Conservation (phyloP, 495 filamentous ascomycete species). For the Xylaria intraflava region DNA sequence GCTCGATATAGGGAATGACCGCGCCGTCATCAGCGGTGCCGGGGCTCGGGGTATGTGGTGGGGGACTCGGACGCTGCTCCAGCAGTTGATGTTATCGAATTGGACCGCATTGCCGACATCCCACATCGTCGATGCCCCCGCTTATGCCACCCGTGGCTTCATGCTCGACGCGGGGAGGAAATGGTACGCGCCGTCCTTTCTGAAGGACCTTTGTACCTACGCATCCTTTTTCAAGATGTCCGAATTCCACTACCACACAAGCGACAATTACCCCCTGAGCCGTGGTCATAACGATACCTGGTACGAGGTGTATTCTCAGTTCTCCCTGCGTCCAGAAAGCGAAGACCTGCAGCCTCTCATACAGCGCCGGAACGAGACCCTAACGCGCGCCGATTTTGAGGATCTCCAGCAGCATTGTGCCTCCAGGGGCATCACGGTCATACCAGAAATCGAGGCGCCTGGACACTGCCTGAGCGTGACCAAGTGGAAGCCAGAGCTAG, state of each 20-base stretch:
- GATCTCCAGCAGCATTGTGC: slow-evolving; percentile 49
- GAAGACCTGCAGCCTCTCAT: slow-evolving; percentile 36
- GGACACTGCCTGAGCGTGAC: slow-evolving; percentile 49
- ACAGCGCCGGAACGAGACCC: slow-evolving; percentile 43
- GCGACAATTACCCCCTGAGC: slow-evolving; percentile 51
- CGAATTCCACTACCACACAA: slow-evolving; percentile 53
- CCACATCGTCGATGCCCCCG: slow-evolving; percentile 36
- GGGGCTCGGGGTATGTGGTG: slow-evolving; percentile 50
- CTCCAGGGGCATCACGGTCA: slow-evolving; percentile 44
- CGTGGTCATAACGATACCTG: slow-evolving; percentile 47
- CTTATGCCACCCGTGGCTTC: slow-evolving; percentile 44
- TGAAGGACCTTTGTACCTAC: slow-evolving; percentile 53
- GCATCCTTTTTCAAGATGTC: slow-evolving; percentile 52
- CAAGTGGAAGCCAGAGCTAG: slow-evolving; percentile 51
- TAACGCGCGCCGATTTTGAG: slow-evolving; percentile 41
- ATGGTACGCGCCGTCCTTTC: slow-evolving; percentile 46
- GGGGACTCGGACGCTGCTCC: slow-evolving; percentile 49
- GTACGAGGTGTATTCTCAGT: slow-evolving; percentile 47
- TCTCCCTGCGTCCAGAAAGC: slow-evolving; percentile 40
- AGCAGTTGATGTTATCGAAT: slow-evolving; percentile 35
- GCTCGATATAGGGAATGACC: slow-evolving; percentile 27
- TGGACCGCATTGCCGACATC: slow-evolving; percentile 28
- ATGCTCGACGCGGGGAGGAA: slow-evolving; percentile 52
- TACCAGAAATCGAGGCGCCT: slow-evolving; percentile 51
- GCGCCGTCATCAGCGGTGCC: slow-evolving; percentile 27